These are phyloP conservation scores for Wallacemonas sp. DNA, from an alignment of 208 protist species.

Conservation along the genomic window DNA sequence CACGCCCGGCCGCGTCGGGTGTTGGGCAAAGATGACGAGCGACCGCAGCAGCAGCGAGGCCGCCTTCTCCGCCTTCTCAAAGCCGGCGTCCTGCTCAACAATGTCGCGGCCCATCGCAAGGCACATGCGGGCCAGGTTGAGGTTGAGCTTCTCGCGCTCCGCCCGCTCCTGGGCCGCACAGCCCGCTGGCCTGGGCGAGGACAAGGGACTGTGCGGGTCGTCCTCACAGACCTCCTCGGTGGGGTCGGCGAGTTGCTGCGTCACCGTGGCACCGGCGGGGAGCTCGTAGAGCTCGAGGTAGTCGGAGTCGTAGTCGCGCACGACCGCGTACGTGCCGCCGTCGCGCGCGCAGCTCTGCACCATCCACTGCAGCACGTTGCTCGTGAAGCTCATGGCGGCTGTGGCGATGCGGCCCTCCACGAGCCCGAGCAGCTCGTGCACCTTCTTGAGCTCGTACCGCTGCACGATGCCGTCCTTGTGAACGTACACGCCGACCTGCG, in stretches of 20 bases:
- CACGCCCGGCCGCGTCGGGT: conserved; percentile 21
- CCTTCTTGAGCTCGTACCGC: conserved; percentile 67
- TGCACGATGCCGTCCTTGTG: conserved; percentile 79
- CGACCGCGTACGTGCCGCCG: conserved; percentile 62
- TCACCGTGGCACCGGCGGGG: conserved; percentile 18
- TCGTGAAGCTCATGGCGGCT: conserved; percentile 85
- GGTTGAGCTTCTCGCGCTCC: conserved; percentile 43
- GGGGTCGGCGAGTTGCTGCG: conserved; percentile 11
- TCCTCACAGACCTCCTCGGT: not conserved
- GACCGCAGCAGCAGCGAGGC: conserved; percentile 60
- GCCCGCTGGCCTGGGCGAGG: not conserved
- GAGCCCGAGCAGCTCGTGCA: conserved; percentile 64
- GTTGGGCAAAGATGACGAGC: conserved; percentile 54
- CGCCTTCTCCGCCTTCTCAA: conserved; percentile 43
- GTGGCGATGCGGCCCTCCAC: conserved; percentile 66
- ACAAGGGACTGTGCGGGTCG: not conserved
- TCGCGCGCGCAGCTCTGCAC: conserved; percentile 63
- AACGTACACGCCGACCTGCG: conserved; percentile 76
- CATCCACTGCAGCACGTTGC: conserved; percentile 76
- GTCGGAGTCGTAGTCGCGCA: conserved; percentile 53
- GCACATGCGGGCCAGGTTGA: conserved; percentile 70
- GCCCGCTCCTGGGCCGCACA: not conserved
- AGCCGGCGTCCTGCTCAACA: conserved; percentile 33
- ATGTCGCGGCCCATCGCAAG: conserved; percentile 68
- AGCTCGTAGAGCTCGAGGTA: conserved; percentile 75